A percentile compares a stretch with the other conserved stretches of the same genome.
Evolutionary conservation across 148 eudicot genomes (phyloP).

Genomic region (Dysphania ambrosioides): DNA sequence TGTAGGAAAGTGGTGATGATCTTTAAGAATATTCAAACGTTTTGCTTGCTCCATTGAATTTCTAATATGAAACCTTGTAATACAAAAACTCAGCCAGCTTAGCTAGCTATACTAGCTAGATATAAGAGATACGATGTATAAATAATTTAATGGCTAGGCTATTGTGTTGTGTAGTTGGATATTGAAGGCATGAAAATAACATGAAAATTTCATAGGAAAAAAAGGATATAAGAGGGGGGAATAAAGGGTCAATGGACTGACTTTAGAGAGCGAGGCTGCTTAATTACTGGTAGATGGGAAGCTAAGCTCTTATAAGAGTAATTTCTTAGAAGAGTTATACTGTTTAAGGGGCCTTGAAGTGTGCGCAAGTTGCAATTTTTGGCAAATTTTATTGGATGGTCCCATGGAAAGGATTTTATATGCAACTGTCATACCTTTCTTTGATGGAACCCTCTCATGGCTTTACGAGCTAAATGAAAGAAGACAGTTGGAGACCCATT

Average conservation of each 20-base stretch:
- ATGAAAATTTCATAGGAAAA: slow-evolving; percentile 17
- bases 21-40: slow-evolving; percentile 5
- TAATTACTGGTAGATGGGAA: slow-evolving; percentile 5
- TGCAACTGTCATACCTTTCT: slow-evolving; percentile 29
- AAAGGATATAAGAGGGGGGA: neutral
- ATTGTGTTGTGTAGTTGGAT: slow-evolving; percentile 14
- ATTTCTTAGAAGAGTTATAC: neutral
- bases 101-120: no score
- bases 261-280: neutral
- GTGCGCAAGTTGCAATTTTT: slow-evolving; percentile 17
- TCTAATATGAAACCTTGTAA: slow-evolving; percentile 3
- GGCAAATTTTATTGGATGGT: slow-evolving; percentile 13
- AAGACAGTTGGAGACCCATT: slow-evolving; percentile 16
- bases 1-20: neutral
- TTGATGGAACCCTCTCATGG: slow-evolving; percentile 16
- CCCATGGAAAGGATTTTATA: slow-evolving; percentile 15
- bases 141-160: slow-evolving; percentile 19
- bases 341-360: neutral
- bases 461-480: slow-evolving; percentile 15
- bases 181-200: slow-evolving; percentile 37
- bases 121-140: no score
- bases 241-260: slow-evolving; percentile 19
- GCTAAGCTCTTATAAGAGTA: neutral
- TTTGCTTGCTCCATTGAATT: slow-evolving; percentile 28
- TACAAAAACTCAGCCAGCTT: neutral